Conservation (phyloP, 2,329 filamentous ascomycete genomes). For the Ophiostoma sp. region DNA sequence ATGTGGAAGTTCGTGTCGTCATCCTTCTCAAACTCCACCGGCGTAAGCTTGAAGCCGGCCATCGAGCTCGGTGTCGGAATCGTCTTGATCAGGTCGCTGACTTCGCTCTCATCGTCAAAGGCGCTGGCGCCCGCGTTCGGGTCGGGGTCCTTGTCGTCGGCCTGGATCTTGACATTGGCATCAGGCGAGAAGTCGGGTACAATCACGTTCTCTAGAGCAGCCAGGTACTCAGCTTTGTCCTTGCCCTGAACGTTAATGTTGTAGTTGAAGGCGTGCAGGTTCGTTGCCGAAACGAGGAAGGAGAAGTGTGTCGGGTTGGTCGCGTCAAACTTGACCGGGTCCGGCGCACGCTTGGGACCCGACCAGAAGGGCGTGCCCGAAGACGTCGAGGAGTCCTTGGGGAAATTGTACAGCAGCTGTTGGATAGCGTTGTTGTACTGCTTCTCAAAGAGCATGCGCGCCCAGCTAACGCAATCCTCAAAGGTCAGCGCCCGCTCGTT, state of each 20-base stretch:
- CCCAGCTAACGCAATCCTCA: slow-evolving; percentile 97
- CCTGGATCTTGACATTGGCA: slow-evolving; percentile 92
- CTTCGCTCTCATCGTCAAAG: slow-evolving; percentile 73
- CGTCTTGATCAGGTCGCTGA: slow-evolving; percentile 68
- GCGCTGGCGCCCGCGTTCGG: slow-evolving; percentile 65
- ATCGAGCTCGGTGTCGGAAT: slow-evolving; percentile 79
- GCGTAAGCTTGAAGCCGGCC: slow-evolving; percentile 82
- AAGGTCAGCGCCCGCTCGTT: slow-evolving; percentile 89
- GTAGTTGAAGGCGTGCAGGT: slow-evolving; percentile 97
- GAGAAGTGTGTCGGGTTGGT: slow-evolving; percentile 82
- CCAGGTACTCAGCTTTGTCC: slow-evolving; percentile 70
- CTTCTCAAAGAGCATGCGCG: slow-evolving; percentile 87
- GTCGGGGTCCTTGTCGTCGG: slow-evolving; percentile 91
- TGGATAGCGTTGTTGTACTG: slow-evolving; percentile 97
- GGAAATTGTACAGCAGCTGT: slow-evolving; percentile 95
- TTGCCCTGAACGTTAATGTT: slow-evolving; percentile 82
- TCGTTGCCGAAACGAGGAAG: slow-evolving; percentile 85
- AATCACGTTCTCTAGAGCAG: slow-evolving; percentile 87
- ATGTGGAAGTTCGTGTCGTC: slow-evolving; percentile 98
- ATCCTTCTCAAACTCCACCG: slow-evolving; percentile 96
- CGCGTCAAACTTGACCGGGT: slow-evolving; percentile 83
- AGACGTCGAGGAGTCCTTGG: slow-evolving; percentile 86
- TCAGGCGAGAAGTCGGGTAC: slow-evolving; percentile 93
- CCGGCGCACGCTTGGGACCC: slow-evolving; percentile 93
- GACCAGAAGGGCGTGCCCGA: slow-evolving; percentile 95